Percentiles rank a stretch among this genome's conserved stretches.
Evolutionary conservation across 2,329 filamentous ascomycete genomes (phyloP).

Genomic region (Penicillium sp.): DNA sequence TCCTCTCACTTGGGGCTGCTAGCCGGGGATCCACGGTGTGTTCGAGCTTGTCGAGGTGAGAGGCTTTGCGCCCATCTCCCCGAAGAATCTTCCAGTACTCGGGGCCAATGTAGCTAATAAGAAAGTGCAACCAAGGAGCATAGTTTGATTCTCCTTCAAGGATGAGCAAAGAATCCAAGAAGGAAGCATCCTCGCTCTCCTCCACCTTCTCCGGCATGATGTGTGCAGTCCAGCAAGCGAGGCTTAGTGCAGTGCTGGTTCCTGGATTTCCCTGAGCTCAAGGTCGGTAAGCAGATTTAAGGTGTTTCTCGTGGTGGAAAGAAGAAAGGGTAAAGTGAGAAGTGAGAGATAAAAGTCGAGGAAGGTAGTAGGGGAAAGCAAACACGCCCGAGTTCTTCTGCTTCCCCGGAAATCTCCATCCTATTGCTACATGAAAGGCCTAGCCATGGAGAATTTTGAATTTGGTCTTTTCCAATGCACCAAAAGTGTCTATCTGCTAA

Average conservation of each 20-base stretch:
- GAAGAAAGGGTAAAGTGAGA: neutral
- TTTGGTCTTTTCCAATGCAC: too few species aligned
- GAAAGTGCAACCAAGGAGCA: constrained; percentile 3
- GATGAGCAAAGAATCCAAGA: neutral
- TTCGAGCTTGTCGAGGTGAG: neutral
- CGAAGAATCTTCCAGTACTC: neutral
- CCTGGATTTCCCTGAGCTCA: neutral
- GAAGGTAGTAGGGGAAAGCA: neutral
- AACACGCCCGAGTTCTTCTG: neutral
- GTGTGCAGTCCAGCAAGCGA: neutral
- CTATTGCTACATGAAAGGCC: neutral
- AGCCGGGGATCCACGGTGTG: neutral
- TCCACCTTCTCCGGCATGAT: neutral
- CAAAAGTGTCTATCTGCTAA: too few species aligned
- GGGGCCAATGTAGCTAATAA: neutral
- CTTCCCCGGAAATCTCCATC: neutral
- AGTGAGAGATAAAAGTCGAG: neutral
- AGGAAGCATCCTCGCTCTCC: neutral
- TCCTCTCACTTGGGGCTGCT: too few species aligned
- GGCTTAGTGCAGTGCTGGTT: neutral
- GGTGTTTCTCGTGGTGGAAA: neutral
- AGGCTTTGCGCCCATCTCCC: neutral
- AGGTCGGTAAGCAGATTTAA: neutral
- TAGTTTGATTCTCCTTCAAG: neutral
- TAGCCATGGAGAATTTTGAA: neutral